Evolutionary conservation across 306 rosid species (phyloP), one percentile per base, ranked within the genome.

Genomic region (Sindora glabra): DNA sequence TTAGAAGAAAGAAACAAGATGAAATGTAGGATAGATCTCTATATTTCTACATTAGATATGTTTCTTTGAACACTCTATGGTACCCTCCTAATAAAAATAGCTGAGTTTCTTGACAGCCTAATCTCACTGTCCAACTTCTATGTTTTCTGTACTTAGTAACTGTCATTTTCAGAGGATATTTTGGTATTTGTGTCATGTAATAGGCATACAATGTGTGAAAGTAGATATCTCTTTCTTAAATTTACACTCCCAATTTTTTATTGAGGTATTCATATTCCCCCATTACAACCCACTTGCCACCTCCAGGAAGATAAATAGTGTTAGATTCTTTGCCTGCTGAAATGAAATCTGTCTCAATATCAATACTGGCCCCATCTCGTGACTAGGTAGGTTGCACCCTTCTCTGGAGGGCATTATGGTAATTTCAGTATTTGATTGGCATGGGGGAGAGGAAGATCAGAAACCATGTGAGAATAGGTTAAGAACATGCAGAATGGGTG

Each of bases 381-480:
- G n/a, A n/a, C n/a, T n/a, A 29, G 57, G 34, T 26, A 26, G 15
- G 22, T 18, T 37, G 4, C 30, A 45, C 17, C n/a, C 36, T 11
- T 12, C 0, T 24, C 16, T 65, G 64, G 30, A 67, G 80, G 83
- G 78, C 69, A 63, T 48, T 74, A 44, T 48, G 62, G 83, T 75
- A 69, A 73, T 44, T 48, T 18, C 44, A 29, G 30, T n/a, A n/a
- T n/a, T n/a, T n/a, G n/a, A n/a, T n/a, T n/a, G n/a, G n/a, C n/a
- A 64, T 62, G 57, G 15, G 62, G 65, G 62, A 68, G 67, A 71
- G 61, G 26, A 3, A 33, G 55, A 82, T 72, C 90, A 74, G 85
- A 83, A 72, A 67, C 71, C 95, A 86, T 79, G 84, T 83, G 96
- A 59, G 22, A 71, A 45, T 71, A 54, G 73, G 71, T 24, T 58